Conservation (phyloP, 1,284 basidiomycete species). For the Ustilago crameri region DNA sequence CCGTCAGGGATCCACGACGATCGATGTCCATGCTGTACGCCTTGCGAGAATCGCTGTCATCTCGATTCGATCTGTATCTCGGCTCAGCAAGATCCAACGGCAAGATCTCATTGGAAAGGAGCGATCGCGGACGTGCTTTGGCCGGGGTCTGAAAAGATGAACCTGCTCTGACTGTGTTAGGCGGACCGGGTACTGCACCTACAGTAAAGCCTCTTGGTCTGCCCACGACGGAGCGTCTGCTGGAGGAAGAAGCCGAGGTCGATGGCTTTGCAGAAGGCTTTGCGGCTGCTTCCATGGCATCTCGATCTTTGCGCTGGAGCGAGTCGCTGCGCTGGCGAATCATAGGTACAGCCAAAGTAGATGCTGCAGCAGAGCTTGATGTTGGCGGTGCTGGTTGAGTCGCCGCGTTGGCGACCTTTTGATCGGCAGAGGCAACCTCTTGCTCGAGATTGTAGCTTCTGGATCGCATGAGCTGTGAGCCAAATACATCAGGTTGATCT, state of each 20-base stretch:
- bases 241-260: background rate
- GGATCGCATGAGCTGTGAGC: slow-evolving; percentile 8
- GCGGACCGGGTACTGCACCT: slow-evolving; percentile 50
- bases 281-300: slow-evolving; percentile 6
- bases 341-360: slow-evolving; percentile 20
- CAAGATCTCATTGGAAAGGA: slow-evolving; percentile 54
- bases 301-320: slow-evolving; percentile 21
- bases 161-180: slow-evolving; percentile 9
- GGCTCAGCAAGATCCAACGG: slow-evolving; percentile 50
- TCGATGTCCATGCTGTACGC: slow-evolving; percentile 36
- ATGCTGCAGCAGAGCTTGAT: slow-evolving; percentile 1
- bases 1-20: slow-evolving; percentile 5
- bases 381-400: background rate
- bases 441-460: slow-evolving; percentile 36
- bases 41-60: slow-evolving; percentile 21
- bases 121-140: slow-evolving; percentile 49
- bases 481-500: slow-evolving; percentile 15
- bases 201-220: slow-evolving; percentile 57
- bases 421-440: slow-evolving; percentile 24
- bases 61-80: slow-evolving; percentile 16
- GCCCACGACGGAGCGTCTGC: slow-evolving; percentile 15
- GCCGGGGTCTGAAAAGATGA: slow-evolving; percentile 6
- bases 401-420: slow-evolving; percentile 2
- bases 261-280: slow-evolving; percentile 2
- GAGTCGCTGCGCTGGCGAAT: slow-evolving; percentile 40